These are phyloP conservation scores for Tuber umbilicatum DNA, from an alignment of 495 filamentous ascomycete species.

Conservation along the genomic window DNA sequence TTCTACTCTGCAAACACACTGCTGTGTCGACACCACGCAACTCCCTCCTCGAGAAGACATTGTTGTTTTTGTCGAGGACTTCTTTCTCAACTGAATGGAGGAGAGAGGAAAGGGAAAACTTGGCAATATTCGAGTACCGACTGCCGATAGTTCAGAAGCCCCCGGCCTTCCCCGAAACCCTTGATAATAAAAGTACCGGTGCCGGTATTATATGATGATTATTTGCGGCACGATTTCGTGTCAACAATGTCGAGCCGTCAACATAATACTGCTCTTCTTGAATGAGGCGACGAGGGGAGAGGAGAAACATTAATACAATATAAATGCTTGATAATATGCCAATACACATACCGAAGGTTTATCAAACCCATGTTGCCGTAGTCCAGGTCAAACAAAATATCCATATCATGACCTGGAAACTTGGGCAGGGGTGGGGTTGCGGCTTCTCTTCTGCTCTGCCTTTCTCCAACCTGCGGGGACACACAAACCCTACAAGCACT, in stretches of 20 bases:
- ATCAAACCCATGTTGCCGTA: not conserved
- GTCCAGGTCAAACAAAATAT: not conserved
- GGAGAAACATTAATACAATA: not conserved
- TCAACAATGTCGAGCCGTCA: not conserved
- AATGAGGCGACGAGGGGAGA: too few relatives aligned
- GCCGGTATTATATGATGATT: not conserved
- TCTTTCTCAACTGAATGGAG: not conserved
- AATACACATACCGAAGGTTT: not conserved
- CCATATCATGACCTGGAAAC: not conserved
- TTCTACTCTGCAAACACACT: not conserved
- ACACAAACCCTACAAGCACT: not conserved
- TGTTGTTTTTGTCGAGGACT: not conserved
- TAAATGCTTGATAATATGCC: not conserved
- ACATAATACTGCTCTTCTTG: too few relatives aligned
- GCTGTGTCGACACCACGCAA: not conserved
- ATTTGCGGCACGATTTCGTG: not conserved
- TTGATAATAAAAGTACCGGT: too few relatives aligned
- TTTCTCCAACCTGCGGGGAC: not conserved
- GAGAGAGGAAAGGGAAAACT: not conserved
- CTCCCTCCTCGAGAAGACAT: not conserved
- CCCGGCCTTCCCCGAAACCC: not conserved
- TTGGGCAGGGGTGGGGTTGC: not conserved
- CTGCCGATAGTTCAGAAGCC: not conserved
- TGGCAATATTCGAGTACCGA: not conserved
- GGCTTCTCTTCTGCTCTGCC: not conserved